Percentiles rank a stretch among this genome's conserved stretches.
Evolutionary conservation across 1,284 basidiomycete species (phyloP).

Genomic region (Ustilago bromivora): DNA sequence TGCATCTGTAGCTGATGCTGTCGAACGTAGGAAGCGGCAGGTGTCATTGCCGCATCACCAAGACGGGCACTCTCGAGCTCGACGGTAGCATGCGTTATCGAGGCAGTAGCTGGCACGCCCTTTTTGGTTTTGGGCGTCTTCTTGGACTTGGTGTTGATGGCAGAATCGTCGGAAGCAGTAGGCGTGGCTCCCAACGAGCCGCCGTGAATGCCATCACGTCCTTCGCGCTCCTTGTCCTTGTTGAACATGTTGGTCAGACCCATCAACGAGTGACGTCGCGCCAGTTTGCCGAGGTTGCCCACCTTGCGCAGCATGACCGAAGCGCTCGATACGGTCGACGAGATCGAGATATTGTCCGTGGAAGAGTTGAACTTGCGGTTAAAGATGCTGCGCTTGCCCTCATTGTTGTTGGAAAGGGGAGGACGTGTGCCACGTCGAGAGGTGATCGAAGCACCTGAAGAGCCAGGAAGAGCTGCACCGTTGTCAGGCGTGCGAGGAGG

Average conservation of each 20-base stretch:
- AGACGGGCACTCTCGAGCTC: constrained; percentile 79
- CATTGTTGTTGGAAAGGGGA: constrained; percentile 53
- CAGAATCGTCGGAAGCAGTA: constrained; percentile 70
- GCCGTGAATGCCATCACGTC: constrained; percentile 72
- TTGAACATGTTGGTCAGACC: constrained; percentile 87
- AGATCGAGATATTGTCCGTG: constrained; percentile 96
- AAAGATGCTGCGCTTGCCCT: constrained; percentile 76
- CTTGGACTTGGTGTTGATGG: constrained; percentile 51
- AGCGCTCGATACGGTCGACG: constrained; percentile 94
- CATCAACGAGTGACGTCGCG: constrained; percentile 86
- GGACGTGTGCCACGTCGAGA: constrained; percentile 60
- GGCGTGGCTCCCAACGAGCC: constrained; percentile 73
- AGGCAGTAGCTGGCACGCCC: constrained; percentile 78
- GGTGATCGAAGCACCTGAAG: constrained; percentile 63
- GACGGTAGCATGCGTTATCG: constrained; percentile 84
- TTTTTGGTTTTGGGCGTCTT: constrained; percentile 73
- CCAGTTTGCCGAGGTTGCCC: constrained; percentile 91
- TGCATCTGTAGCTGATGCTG: constrained; percentile 82
- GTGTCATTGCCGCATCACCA: constrained; percentile 83
- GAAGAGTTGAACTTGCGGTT: constrained; percentile 91
- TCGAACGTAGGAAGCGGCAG: constrained; percentile 88
- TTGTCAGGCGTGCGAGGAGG: constrained; percentile 63
- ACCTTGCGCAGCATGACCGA: constrained; percentile 98
- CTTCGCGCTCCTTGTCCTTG: constrained; percentile 76
- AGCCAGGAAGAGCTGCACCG: constrained; percentile 44